Evolutionary conservation across 768 basidiomycete species (phyloP).

Genomic region (Leucogyrophana mollusca): DNA sequence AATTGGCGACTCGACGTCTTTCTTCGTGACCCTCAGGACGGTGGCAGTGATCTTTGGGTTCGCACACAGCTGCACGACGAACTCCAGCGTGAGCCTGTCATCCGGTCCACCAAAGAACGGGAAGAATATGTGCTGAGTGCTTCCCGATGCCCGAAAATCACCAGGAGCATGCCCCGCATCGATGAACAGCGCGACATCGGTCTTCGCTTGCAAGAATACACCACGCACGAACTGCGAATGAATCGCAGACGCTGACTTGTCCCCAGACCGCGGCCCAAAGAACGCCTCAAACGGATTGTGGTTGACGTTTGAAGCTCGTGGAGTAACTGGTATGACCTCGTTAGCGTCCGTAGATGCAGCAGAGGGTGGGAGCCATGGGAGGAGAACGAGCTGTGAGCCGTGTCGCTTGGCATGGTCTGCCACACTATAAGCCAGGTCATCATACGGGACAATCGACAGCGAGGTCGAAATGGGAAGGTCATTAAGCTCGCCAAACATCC

Average conservation of each 20-base stretch:
- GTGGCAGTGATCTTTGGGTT: conserved; percentile 70
- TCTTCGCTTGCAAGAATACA: conserved; percentile 69
- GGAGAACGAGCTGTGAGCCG: conserved; percentile 69
- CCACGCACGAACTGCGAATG: conserved; percentile 85
- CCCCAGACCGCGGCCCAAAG: conserved; percentile 39
- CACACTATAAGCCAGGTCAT: conserved; percentile 70
- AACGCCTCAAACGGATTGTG: conserved; percentile 72
- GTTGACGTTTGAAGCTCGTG: conserved; percentile 17
- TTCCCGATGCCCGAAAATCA: conserved; percentile 19
- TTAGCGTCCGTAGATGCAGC: conserved; percentile 2
- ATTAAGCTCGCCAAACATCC: conserved; percentile 74
- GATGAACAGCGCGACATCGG: conserved; percentile 83
- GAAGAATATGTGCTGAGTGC: conserved; percentile 68
- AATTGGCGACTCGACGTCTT: conserved; percentile 29
- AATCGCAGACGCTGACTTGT: conserved; percentile 46
- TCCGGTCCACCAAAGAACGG: conserved; percentile 96
- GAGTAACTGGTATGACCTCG: conserved; percentile 1
- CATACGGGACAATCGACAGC: conserved; percentile 73
- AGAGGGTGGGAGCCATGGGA: conserved; percentile 73
- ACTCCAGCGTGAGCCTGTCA: conserved; percentile 81
- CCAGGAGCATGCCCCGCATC: conserved; percentile 51
- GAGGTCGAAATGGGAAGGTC: conserved; percentile 62
- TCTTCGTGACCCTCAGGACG: conserved; percentile 63
- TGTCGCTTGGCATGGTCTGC: conserved; percentile 60
- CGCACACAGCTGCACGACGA: conserved; percentile 81